phyloP scores from a whole-genome alignment of 495 filamentous ascomycete species.

The Amphirosellinia nigrospora region DNA sequence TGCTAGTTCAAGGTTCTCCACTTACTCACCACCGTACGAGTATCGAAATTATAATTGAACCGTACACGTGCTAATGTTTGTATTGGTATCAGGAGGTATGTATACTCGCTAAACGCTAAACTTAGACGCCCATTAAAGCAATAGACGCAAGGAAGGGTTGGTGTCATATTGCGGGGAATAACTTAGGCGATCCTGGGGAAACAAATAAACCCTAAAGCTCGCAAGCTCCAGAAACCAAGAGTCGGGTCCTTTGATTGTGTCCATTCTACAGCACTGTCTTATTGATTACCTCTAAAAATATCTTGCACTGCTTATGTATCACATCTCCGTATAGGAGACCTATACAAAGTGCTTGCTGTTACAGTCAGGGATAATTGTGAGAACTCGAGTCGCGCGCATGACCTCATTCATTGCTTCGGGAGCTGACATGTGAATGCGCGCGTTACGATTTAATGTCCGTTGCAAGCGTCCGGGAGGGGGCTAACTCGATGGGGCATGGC shows the following conservation, averaged over 20 bases:
- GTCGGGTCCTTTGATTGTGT: not conserved
- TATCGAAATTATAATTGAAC: not conserved
- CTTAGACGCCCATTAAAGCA: not conserved
- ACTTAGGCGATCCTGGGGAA: not conserved
- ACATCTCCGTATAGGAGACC: not conserved
- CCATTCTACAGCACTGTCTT: not conserved
- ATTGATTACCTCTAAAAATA: not conserved
- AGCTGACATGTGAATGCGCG: constrained; percentile 21
- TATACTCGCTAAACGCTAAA: not conserved
- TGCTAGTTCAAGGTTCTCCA: not conserved
- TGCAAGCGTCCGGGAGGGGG: not conserved
- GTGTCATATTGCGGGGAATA: constrained; percentile 10
- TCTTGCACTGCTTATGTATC: not conserved
- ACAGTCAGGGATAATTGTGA: not conserved
- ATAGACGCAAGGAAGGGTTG: not conserved
- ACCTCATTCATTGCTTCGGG: constrained; percentile 33
- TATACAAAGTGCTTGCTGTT: not conserved
- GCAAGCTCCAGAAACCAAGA: not conserved
- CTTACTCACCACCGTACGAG: not conserved
- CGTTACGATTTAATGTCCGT: not conserved
- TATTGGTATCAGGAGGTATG: not conserved
- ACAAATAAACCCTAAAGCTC: not conserved
- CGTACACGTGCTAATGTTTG: not conserved
- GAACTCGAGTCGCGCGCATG: constrained; percentile 30
- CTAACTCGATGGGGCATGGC: constrained; percentile 16